Conservation (phyloP, 345 rosid genomes). For the Chamaenerion angustifolium region DNA sequence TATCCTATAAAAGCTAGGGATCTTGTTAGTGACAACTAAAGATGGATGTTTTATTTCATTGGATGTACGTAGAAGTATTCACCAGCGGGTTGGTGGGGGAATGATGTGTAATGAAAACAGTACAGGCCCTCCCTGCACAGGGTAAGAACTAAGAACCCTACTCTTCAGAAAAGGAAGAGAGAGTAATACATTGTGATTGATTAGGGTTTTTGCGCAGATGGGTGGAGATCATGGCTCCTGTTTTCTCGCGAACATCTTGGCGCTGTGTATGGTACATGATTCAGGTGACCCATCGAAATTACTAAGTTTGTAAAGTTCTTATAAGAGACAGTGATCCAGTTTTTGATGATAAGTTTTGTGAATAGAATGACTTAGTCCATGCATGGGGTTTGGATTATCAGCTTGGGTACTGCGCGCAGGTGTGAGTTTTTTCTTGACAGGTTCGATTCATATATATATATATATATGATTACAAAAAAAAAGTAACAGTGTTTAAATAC, state of each 20-base stretch:
- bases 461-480: too few relatives aligned
- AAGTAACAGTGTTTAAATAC: too few relatives aligned
- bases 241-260: constrained; percentile 71
- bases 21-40: too few relatives aligned
- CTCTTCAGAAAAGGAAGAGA: too few relatives aligned
- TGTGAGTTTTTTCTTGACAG: constrained; percentile 12
- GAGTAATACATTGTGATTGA: neutral
- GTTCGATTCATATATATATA: too few relatives aligned
- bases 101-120: constrained; percentile 24
- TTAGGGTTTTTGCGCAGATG: constrained; percentile 22
- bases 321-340: too few relatives aligned
- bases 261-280: constrained; percentile 69
- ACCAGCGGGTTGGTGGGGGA: constrained; percentile 18
- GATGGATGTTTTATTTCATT: too few relatives aligned
- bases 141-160: too few relatives aligned
- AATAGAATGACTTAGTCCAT: constrained; percentile 55
- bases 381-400: constrained; percentile 74
- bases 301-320: too few relatives aligned
- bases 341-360: neutral
- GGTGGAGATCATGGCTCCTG: constrained; percentile 87
- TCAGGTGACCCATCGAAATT: too few relatives aligned
- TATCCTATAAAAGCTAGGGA: too few relatives aligned
- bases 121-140: constrained; percentile 48
- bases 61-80: constrained; percentile 18
- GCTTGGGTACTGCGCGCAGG: constrained; percentile 78